Percentiles rank a stretch among this genome's conserved stretches.
These are phyloP conservation scores for Paulownia fortunei DNA, from an alignment of 257 asterid species.

Conservation along the genomic window DNA sequence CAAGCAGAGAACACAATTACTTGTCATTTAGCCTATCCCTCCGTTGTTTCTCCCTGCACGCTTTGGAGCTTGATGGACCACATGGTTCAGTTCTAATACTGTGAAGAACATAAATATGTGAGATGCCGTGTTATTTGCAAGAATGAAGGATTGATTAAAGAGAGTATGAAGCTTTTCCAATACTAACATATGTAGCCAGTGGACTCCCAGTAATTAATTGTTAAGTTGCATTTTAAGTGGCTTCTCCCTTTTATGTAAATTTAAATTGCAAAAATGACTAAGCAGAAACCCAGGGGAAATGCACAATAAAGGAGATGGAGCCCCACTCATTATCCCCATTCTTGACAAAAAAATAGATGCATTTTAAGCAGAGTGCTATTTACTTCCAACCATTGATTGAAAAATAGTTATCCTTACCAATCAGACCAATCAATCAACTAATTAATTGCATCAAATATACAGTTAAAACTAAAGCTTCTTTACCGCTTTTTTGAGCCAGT, in stretches of 20 bases:
- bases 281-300: not conserved
- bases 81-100: conserved; percentile 62
- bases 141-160: not conserved
- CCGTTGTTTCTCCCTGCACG: conserved; percentile 78
- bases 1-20: conserved; percentile 41
- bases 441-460: conserved; percentile 10
- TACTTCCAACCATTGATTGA: not conserved
- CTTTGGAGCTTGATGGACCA: conserved; percentile 71
- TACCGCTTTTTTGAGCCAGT: conserved; percentile 69
- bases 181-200: not conserved
- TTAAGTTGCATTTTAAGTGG: not conserved
- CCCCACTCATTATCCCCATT: not conserved
- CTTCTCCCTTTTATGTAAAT: not conserved
- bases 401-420: not conserved
- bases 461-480: not conserved
- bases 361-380: not conserved
- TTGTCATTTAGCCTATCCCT: conserved; percentile 77
- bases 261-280: not conserved
- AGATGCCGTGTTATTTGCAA: not conserved
- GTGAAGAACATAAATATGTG: conserved; percentile 26
- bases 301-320: not conserved
- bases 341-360: not conserved
- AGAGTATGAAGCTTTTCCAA: not conserved
- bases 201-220: not conserved
- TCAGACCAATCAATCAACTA: not conserved